Percentiles rank a stretch among this genome's conserved stretches.
Conservation (phyloP, 1,284 basidiomycete species). For the Malassezia vespertilionis region DNA sequence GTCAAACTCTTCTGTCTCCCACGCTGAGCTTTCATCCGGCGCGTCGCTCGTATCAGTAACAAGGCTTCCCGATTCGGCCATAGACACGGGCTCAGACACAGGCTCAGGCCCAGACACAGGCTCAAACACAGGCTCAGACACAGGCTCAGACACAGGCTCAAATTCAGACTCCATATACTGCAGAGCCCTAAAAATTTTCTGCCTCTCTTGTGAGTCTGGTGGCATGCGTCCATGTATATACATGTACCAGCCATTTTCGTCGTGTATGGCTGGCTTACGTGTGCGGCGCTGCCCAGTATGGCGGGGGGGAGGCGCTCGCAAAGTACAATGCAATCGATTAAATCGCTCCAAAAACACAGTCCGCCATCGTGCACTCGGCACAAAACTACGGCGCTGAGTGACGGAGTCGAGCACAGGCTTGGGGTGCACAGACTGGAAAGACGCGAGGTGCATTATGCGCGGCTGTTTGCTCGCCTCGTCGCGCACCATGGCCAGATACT, state of each 20-base stretch:
- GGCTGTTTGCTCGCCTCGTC: slow-evolving; percentile 13
- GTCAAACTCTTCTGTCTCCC: too few species aligned
- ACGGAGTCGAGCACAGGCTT: neutral
- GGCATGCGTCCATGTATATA: slow-evolving; percentile 9
- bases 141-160: neutral
- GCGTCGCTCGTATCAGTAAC: too few species aligned
- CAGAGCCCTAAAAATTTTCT: neutral
- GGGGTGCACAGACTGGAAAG: too few species aligned
- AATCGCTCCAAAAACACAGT: slow-evolving; percentile 11
- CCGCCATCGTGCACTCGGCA: slow-evolving; percentile 8
- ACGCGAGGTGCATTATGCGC: neutral
- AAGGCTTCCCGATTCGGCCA: too few species aligned
- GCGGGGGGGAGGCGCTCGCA: neutral
- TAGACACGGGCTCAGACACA: too few species aligned
- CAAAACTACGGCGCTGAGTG: neutral
- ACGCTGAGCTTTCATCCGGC: too few species aligned
- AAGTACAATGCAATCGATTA: slow-evolving; percentile 9
- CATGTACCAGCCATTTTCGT: slow-evolving; percentile 9
- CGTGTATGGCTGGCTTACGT: neutral
- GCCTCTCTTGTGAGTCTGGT: slow-evolving; percentile 2
- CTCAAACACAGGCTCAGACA: too few species aligned
- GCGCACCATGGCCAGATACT: slow-evolving; percentile 40
- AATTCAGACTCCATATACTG: neutral
- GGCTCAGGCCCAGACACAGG: too few species aligned
- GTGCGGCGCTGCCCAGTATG: neutral